A percentile compares a stretch with the other conserved stretches of the same genome.
Evolutionary conservation across 805 yeast genomes (phyloP).

Genomic region (Barnettozyma pratensis): DNA sequence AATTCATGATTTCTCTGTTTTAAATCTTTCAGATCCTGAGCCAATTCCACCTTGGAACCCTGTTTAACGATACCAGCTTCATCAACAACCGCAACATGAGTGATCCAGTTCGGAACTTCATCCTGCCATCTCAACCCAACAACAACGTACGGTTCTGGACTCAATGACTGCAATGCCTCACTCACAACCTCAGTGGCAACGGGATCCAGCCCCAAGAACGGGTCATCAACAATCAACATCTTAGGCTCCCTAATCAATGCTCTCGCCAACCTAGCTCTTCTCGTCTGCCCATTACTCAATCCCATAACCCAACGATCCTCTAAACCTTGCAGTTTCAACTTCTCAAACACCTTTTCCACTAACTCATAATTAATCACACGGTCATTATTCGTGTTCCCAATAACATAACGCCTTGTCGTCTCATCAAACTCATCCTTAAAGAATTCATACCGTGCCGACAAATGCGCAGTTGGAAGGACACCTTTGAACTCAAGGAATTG

Average conservation of each 20-base stretch:
- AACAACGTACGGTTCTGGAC: conserved; percentile 51
- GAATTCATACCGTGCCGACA: conserved; percentile 86
- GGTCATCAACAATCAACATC: conserved; percentile 78
- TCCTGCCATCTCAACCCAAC: conserved; percentile 79
- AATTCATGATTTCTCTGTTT: conserved; percentile 16
- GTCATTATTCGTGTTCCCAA: conserved; percentile 38
- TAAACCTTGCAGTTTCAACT: conserved; percentile 51
- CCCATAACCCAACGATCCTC: conserved; percentile 77
- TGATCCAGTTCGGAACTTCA: conserved; percentile 71
- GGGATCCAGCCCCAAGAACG: conserved; percentile 88
- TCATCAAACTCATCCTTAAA: conserved; percentile 82
- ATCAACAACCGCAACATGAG: conserved; percentile 62
- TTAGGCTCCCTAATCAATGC: conserved; percentile 62
- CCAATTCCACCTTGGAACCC: conserved; percentile 38
- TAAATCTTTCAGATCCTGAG: conserved; percentile 19
- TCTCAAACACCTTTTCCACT: conserved; percentile 39
- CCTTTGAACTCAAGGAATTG: conserved; percentile 44
- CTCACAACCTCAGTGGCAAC: conserved; percentile 58
- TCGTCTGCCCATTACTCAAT: conserved; percentile 87
- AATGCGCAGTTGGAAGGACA: conserved; percentile 53
- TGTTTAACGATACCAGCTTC: conserved; percentile 44
- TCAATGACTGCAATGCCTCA: conserved; percentile 38
- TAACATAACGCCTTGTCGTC: conserved; percentile 55
- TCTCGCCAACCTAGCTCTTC: conserved; percentile 84
- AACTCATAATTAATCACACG: conserved; percentile 29